These are phyloP conservation scores for Jatropha curcas DNA, from an alignment of 345 rosid genomes.

Conservation along the genomic window DNA sequence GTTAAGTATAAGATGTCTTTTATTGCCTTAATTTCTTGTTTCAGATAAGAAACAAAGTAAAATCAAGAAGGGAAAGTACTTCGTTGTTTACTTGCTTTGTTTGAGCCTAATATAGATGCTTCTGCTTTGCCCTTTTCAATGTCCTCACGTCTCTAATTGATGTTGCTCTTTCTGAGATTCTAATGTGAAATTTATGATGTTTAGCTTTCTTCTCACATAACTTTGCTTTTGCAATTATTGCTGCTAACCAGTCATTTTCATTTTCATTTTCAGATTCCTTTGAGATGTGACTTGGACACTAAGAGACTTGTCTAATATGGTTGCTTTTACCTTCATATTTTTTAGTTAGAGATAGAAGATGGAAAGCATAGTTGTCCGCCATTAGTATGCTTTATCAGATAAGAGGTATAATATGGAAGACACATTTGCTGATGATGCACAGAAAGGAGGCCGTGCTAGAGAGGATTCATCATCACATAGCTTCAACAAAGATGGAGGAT, in stretches of 20 bases:
- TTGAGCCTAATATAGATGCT: slow-evolving; percentile 1
- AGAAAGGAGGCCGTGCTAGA: slow-evolving; percentile 40
- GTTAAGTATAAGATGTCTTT: background rate
- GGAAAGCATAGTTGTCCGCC: slow-evolving; percentile 21
- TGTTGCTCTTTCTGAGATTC: slow-evolving; percentile 8
- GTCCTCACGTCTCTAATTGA: background rate
- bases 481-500: slow-evolving; percentile 26
- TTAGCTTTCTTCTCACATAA: slow-evolving; percentile 8
- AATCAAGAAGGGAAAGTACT: slow-evolving; percentile 11
- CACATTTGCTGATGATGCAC: slow-evolving; percentile 28
- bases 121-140: background rate
- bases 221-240: slow-evolving; percentile 7
- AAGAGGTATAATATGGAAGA: slow-evolving; percentile 50
- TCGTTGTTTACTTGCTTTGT: background rate
- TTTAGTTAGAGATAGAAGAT: slow-evolving; percentile 27
- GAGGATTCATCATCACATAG: slow-evolving; percentile 44
- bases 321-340: background rate
- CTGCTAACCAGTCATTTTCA: slow-evolving; percentile 23
- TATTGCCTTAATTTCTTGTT: background rate
- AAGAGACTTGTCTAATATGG: background rate
- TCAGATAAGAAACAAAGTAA: slow-evolving; percentile 7
- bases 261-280: slow-evolving; percentile 34
- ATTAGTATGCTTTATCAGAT: slow-evolving; percentile 15
- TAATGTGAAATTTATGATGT: slow-evolving; percentile 10
- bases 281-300: slow-evolving; percentile 14